Evolutionary conservation across 352 stramenopile genomes (phyloP).

Genomic region (Pythium monospermum): DNA sequence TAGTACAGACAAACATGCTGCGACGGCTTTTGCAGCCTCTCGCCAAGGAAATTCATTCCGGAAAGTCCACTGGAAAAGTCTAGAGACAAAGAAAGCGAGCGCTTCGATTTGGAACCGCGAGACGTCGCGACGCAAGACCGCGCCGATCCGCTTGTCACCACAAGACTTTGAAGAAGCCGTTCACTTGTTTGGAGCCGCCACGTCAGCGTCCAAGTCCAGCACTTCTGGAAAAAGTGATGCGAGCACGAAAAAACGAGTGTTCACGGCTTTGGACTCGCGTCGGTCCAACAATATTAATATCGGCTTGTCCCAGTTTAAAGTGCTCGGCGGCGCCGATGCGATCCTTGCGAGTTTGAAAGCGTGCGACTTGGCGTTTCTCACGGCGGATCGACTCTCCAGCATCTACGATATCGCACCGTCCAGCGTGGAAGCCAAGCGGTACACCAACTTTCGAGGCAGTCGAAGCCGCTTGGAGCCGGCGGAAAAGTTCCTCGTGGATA

Average conservation of each 20-base stretch:
- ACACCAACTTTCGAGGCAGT: conserved; percentile 58
- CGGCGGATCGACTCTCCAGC: conserved; percentile 46
- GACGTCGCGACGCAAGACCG: conserved; percentile 53
- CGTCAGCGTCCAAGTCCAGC: neutral
- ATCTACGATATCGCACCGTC: conserved; percentile 69
- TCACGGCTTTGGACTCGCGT: conserved; percentile 63
- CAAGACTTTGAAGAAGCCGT: conserved; percentile 65
- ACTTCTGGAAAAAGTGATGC: conserved; percentile 8
- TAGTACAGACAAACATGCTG: conserved; percentile 3
- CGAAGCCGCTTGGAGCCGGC: conserved; percentile 41
- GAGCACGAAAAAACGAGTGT: conserved; percentile 29
- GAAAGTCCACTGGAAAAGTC: conserved; percentile 77
- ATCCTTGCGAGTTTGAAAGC: conserved; percentile 41
- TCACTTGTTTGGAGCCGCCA: conserved; percentile 42
- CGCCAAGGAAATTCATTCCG: conserved; percentile 51
- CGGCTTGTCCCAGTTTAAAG: conserved; percentile 71
- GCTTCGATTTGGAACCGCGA: conserved; percentile 73
- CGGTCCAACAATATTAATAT: conserved; percentile 82
- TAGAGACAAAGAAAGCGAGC: conserved; percentile 50
- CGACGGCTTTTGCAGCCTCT: too few species aligned
- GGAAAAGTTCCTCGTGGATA: conserved; percentile 68
- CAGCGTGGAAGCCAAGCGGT: conserved; percentile 60
- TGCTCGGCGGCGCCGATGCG: conserved; percentile 33
- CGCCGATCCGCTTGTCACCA: conserved; percentile 63
- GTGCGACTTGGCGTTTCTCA: conserved; percentile 64